Evolutionary conservation across 495 filamentous ascomycete genomes (phyloP).

Genomic region (Penicillium arizonense): DNA sequence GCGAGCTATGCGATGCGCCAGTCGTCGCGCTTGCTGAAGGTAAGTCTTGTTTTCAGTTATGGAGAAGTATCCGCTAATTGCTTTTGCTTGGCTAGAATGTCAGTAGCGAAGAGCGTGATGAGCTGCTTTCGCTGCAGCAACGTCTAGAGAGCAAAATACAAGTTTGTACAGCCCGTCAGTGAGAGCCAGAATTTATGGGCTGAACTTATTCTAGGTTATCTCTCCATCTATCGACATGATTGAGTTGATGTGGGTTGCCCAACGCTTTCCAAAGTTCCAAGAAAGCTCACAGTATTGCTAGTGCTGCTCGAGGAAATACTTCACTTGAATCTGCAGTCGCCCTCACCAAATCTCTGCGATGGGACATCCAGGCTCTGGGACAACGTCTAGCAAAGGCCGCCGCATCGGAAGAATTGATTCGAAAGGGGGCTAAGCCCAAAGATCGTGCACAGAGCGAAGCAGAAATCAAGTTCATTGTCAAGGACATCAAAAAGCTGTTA

Average conservation of each 20-base stretch:
- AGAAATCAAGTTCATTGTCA: constrained; percentile 68
- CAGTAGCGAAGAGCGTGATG: constrained; percentile 65
- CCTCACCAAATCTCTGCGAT: constrained; percentile 81
- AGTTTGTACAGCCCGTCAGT: constrained; percentile 41
- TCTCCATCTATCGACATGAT: constrained; percentile 93
- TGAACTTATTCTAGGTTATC: constrained; percentile 59
- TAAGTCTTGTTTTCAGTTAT: constrained; percentile 26
- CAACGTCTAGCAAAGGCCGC: constrained; percentile 70
- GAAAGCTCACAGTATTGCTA: constrained; percentile 26
- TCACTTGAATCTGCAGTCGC: constrained; percentile 86
- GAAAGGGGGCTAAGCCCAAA: constrained; percentile 45
- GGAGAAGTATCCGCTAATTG: constrained; percentile 10
- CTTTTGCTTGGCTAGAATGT: constrained; percentile 50
- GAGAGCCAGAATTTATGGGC: neutral
- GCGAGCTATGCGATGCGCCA: constrained; percentile 82
- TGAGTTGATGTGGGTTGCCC: constrained; percentile 70
- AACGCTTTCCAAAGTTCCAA: neutral
- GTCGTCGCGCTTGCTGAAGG: constrained; percentile 76
- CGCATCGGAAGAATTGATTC: constrained; percentile 59
- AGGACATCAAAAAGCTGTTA: constrained; percentile 74
- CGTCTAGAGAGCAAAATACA: constrained; percentile 80
- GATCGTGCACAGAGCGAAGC: constrained; percentile 48
- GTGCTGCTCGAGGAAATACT: constrained; percentile 90
- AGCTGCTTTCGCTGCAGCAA: constrained; percentile 69
- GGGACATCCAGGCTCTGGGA: constrained; percentile 84